These are phyloP conservation scores for Candolleomyces efflorescens DNA, from an alignment of 768 basidiomycete genomes.

Conservation along the genomic window DNA sequence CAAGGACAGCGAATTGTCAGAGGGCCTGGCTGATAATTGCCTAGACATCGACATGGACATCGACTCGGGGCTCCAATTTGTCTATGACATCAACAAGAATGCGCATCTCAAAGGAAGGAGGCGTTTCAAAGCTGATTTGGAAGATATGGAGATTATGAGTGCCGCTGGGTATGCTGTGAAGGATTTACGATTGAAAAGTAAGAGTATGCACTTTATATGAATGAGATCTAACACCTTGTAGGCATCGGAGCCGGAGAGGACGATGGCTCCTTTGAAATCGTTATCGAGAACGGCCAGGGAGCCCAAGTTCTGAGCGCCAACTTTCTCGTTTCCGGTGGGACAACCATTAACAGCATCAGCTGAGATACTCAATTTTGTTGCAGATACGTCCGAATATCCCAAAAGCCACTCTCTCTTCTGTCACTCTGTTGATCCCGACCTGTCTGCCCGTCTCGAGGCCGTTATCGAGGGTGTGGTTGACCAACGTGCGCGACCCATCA, in stretches of 20 bases:
- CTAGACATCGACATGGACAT: constrained; percentile 6
- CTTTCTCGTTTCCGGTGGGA: constrained; percentile 48
- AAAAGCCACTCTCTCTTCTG: constrained; percentile 52
- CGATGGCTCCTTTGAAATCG: constrained; percentile 58
- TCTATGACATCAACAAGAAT: constrained; percentile 32
- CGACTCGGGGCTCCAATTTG: no score
- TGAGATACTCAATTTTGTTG: background rate
- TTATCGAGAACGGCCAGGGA: constrained; percentile 30
- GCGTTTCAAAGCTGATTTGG: constrained; percentile 55
- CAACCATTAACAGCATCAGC: background rate
- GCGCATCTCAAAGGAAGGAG: constrained; percentile 50
- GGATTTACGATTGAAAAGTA: constrained; percentile 40
- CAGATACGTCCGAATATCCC: constrained; percentile 69
- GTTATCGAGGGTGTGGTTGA: constrained; percentile 44
- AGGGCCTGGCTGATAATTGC: background rate
- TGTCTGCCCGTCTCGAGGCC: constrained; percentile 34
- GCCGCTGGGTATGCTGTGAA: constrained; percentile 30
- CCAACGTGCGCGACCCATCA: constrained; percentile 37
- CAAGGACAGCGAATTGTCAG: constrained; percentile 1
- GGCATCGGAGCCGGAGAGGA: constrained; percentile 56
- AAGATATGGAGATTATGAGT: constrained; percentile 37
- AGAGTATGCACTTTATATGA: background rate
- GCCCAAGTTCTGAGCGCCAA: constrained; percentile 33
- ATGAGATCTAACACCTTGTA: constrained; percentile 18
- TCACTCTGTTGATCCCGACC: constrained; percentile 43